Percentiles rank a stretch among this genome's conserved stretches.
These are phyloP conservation scores for Cyclospora cayetanensis DNA, from an alignment of 169 alveolate species.

Conservation along the genomic window DNA sequence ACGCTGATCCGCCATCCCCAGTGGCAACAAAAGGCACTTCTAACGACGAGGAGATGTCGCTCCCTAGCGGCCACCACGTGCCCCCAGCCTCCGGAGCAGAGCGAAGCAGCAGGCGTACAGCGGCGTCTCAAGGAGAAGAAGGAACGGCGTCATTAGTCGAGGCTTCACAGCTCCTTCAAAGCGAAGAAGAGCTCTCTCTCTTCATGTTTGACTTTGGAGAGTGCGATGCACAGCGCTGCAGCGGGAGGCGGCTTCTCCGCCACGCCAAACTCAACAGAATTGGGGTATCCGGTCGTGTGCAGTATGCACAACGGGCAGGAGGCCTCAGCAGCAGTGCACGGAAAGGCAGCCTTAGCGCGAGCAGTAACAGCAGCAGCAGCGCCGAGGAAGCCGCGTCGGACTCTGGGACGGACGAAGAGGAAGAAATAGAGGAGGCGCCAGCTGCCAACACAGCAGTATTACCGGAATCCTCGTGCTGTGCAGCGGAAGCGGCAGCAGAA, in stretches of 20 bases:
- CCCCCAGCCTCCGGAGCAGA: not conserved
- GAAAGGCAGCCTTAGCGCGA: constrained; percentile 21
- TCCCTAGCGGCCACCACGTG: too few species aligned
- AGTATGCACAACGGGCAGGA: not conserved
- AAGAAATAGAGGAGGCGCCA: too few species aligned
- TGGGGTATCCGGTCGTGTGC: not conserved
- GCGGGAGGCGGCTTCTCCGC: constrained; percentile 93
- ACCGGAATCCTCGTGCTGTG: not conserved
- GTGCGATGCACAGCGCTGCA: constrained; percentile 95
- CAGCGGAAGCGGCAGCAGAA: constrained; percentile 4
- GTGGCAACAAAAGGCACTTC: not conserved
- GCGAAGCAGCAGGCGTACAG: not conserved
- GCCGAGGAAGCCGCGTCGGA: not conserved
- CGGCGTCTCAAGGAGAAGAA: not conserved
- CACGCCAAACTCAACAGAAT: constrained; percentile 79
- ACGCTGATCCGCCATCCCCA: not conserved
- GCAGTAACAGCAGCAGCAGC: not conserved
- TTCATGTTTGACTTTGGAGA: constrained; percentile 94
- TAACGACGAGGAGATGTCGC: too few species aligned
- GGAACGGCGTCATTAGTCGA: not conserved
- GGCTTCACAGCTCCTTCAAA: not conserved
- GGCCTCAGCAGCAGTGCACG: not conserved
- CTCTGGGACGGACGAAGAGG: not conserved
- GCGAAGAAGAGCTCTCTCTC: constrained; percentile 77
- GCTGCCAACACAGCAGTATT: not conserved